A percentile compares a stretch with the other conserved stretches of the same genome.
Evolutionary conservation across 495 filamentous ascomycete species (phyloP).

Genomic region (Aspergillus nanangensis): DNA sequence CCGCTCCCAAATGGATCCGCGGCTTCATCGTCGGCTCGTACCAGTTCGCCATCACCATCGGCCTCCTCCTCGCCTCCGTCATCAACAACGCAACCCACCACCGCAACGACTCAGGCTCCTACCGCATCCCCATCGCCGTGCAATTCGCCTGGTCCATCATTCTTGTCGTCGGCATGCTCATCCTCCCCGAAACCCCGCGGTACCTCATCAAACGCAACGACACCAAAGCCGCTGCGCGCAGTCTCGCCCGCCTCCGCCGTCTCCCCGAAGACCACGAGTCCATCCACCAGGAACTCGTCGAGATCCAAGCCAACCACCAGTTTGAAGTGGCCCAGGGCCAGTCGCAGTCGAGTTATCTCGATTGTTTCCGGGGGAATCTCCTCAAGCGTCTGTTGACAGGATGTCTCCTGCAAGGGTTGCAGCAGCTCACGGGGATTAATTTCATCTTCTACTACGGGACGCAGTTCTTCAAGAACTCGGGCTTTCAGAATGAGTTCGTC

Average conservation of each 20-base stretch:
- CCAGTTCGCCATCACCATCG: not conserved
- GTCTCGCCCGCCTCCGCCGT: not conserved
- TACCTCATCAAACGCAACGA: not conserved
- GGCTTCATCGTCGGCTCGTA: constrained; percentile 1
- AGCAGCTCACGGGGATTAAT: not conserved
- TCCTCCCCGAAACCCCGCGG: constrained; percentile 4
- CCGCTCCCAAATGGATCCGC: not conserved
- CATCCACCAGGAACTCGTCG: not conserved
- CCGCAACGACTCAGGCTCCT: not conserved
- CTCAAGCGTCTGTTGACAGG: not conserved
- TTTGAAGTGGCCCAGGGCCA: not conserved
- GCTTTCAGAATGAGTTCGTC: not conserved
- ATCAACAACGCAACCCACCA: not conserved
- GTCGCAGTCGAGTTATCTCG: not conserved
- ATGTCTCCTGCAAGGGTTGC: not conserved
- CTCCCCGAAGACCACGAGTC: not conserved
- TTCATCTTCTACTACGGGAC: constrained; percentile 2
- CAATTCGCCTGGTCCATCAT: constrained; percentile 2
- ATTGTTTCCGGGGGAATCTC: not conserved
- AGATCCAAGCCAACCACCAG: constrained; percentile 3
- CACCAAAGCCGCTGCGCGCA: not conserved
- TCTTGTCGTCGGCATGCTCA: not conserved
- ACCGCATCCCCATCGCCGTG: not conserved
- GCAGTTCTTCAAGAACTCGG: not conserved
- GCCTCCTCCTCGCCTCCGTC: not conserved